Base-by-base conservation (phyloP, 176 grass and related monocot species). In the Ensete glaucum region DNA sequence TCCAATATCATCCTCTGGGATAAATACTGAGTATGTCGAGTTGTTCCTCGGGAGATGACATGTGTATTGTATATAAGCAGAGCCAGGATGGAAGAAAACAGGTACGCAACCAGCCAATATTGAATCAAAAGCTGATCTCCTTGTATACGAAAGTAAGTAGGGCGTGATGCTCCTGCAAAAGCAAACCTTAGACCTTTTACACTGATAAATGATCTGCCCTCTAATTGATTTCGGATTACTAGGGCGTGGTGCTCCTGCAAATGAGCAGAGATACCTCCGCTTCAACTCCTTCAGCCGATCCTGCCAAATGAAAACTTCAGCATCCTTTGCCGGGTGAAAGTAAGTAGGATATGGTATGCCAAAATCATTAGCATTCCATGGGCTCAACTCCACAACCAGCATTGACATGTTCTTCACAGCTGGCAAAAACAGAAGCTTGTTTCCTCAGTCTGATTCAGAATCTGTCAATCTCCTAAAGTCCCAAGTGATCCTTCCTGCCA, bases 61-160 rank as follows among this genome's bases (percentile, higher is more conserved):
- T 12, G 70, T 73, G 83, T 95, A 91, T 72, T 96, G 92, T 55
- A 87, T 83, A 71, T 89, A 96, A 79, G 88, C 92, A 63, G 92
- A 87, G 34, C 77, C 72, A 0, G 86, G 88, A 77, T 83, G 82
- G 81, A 96, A 91, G 72, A 96, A 91, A 25, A 96, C 88, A 19
- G 88, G 92, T 52, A 96, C 83, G 77, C 92, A 96, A 1, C 92
- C 88, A 22, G 92, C 88, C 5, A 96, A 69, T 77, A 96, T 66
- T 64, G 92, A 76, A 66, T 89, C 89, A 79, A 96, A 91, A n/a
- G 84, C 68, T 11, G 70, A 57, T 2, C 80, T 73, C 77, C 77
- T 72, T 7, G 89, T 89, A 63, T 85, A 86, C 1, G 84, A 79
- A 23, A 23, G 22, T 23, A 23, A 23, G 22, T 23, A 23, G 22